Evolutionary conservation across 768 basidiomycete genomes (phyloP).

Genomic region (Podaxis sp.): DNA sequence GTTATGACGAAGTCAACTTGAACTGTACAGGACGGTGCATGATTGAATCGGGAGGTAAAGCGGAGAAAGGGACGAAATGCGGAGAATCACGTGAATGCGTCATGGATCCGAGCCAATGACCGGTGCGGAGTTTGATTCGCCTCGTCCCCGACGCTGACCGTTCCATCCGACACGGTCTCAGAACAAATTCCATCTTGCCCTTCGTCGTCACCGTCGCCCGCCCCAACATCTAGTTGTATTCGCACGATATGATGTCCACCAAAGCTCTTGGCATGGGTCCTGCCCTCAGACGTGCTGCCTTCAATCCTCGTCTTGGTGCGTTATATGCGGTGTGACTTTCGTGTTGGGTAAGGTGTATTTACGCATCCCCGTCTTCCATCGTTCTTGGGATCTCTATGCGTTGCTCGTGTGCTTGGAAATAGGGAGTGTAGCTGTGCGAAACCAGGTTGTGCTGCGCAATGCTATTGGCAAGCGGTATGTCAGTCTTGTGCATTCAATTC

Average conservation of each 20-base stretch:
- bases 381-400: not conserved
- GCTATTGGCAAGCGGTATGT: slow-evolving; percentile 43
- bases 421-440: slow-evolving; percentile 30
- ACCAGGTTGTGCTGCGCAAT: slow-evolving; percentile 39
- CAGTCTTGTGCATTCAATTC: not conserved
- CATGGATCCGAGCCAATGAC: slow-evolving; percentile 15
- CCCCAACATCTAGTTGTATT: slow-evolving; percentile 4
- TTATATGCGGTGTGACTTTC: slow-evolving; percentile 13
- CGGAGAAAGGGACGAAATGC: not conserved
- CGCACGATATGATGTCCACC: slow-evolving; percentile 39
- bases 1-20: too few species aligned
- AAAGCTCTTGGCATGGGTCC: slow-evolving; percentile 61
- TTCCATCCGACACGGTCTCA: slow-evolving; percentile 12
- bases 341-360: slow-evolving; percentile 22
- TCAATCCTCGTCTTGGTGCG: slow-evolving; percentile 39
- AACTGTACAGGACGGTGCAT: too few species aligned
- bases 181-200: slow-evolving; percentile 4
- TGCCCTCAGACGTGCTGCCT: slow-evolving; percentile 50
- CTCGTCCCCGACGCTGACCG: slow-evolving; percentile 24
- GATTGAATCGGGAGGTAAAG: not conserved
- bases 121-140: slow-evolving; percentile 25
- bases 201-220: slow-evolving; percentile 5
- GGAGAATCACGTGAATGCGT: slow-evolving; percentile 21
- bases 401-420: slow-evolving; percentile 20
- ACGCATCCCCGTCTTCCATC: not conserved